Evolutionary conservation across 371 early-diverging fungal genomes (phyloP).

Genomic region (Smittium culicis): DNA sequence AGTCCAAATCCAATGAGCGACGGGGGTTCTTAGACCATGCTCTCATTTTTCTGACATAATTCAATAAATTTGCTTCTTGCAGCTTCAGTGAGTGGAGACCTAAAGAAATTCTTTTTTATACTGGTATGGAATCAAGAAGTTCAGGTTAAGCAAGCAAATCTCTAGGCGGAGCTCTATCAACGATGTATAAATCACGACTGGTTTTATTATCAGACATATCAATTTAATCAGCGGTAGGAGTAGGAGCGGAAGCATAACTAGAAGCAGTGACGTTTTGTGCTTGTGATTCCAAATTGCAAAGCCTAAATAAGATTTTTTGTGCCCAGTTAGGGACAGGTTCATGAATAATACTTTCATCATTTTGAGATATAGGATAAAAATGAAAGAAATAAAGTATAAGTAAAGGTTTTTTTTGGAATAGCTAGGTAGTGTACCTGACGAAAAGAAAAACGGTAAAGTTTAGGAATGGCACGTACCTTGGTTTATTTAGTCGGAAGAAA

Average conservation of each 20-base stretch:
- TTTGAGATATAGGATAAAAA: neutral
- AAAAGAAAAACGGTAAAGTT: neutral
- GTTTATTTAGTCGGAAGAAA: no score
- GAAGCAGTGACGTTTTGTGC: neutral
- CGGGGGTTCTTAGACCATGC: slow-evolving; percentile 1
- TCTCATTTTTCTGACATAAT: neutral
- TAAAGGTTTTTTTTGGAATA: neutral
- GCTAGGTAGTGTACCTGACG: neutral
- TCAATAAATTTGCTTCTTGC: neutral
- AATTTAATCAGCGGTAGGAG: neutral
- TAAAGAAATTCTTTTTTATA: neutral
- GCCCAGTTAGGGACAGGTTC: neutral
- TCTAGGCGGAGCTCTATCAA: neutral
- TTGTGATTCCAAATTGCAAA: neutral
- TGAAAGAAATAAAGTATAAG: neutral
- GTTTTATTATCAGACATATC: neutral
- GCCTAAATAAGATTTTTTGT: neutral
- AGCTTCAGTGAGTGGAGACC: neutral
- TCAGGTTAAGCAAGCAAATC: slow-evolving; percentile 4
- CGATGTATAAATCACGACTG: neutral
- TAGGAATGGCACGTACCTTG: neutral
- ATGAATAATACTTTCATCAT: neutral
- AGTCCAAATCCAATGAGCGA: neutral
- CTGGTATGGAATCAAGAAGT: slow-evolving; percentile 1
- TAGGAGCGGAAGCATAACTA: no score